phyloP scores from a whole-genome alignment of 2,329 filamentous ascomycete species.

The Aspergillus sp. region DNA sequence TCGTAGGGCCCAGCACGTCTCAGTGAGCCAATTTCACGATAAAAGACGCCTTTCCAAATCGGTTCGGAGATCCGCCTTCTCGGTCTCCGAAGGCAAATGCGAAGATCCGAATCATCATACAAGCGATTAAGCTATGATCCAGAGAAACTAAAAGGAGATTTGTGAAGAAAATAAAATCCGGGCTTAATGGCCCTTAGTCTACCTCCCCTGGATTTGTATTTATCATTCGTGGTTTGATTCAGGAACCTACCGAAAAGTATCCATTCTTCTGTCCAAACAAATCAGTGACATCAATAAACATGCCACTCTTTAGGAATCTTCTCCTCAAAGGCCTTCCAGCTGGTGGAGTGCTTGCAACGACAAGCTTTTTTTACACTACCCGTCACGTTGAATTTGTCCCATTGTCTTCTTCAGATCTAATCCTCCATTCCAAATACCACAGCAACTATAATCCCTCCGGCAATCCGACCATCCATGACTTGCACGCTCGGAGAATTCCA shows the following conservation, averaged over 20 bases:
- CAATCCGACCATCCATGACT: constrained; percentile 10
- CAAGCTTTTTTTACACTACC: background rate
- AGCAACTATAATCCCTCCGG: constrained; percentile 5
- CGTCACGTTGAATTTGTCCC: background rate
- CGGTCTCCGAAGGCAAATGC: background rate
- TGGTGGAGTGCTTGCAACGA: background rate
- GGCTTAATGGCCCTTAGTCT: background rate
- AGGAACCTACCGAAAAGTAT: background rate
- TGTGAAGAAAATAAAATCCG: background rate
- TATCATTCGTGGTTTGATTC: background rate
- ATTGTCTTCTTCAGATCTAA: background rate
- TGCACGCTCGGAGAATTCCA: constrained; percentile 6
- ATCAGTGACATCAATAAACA: background rate
- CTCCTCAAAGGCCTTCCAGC: background rate
- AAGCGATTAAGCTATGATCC: background rate
- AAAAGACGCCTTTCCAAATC: background rate
- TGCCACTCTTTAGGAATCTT: background rate
- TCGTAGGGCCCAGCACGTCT: background rate
- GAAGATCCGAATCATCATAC: background rate
- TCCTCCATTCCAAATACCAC: background rate
- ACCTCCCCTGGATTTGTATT: background rate
- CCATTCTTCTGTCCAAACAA: background rate
- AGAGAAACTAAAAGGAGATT: background rate
- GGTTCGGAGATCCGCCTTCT: background rate
- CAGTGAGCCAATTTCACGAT: background rate